Conservation (phyloP, 495 filamentous ascomycete species). For the Daldinia caldariorum region DNA sequence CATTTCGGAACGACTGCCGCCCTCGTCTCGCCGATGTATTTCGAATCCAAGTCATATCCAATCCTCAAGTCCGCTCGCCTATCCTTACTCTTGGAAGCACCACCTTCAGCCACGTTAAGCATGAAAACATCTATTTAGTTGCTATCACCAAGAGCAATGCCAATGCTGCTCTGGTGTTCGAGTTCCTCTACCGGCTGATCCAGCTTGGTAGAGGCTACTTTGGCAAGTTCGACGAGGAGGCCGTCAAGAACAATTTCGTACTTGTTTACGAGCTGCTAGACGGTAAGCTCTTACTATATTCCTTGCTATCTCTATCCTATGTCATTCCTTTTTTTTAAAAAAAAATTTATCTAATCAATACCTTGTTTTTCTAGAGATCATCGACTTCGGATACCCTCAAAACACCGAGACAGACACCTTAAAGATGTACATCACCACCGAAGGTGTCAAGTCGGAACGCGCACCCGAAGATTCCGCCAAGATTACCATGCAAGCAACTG, state of each 20-base stretch:
- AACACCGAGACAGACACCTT: slow-evolving; percentile 99
- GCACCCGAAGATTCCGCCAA: slow-evolving; percentile 91
- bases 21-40: slow-evolving; percentile 98
- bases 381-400: slow-evolving; percentile 99
- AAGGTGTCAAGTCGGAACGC: slow-evolving; percentile 96
- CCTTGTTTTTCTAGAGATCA: slow-evolving; percentile 72
- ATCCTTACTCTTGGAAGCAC: slow-evolving; percentile 97
- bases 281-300: slow-evolving; percentile 62
- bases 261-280: slow-evolving; percentile 98
- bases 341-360: slow-evolving; percentile 25
- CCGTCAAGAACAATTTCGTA: slow-evolving; percentile 99
- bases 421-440: slow-evolving; percentile 99
- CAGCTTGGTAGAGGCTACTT: slow-evolving; percentile 94
- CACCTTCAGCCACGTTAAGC: slow-evolving; percentile 99
- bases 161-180: slow-evolving; percentile 98
- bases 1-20: slow-evolving; percentile 97
- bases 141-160: slow-evolving; percentile 99
- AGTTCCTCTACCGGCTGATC: slow-evolving; percentile 94
- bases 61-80: slow-evolving; percentile 95
- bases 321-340: neutral
- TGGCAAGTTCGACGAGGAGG: slow-evolving; percentile 99
- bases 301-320: too few species aligned
- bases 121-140: slow-evolving; percentile 99
- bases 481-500: slow-evolving; percentile 99
- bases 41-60: slow-evolving; percentile 99